phyloP scores from a whole-genome alignment of 1,139 yeast genomes.

The Sugiyamaella castrensis region DNA sequence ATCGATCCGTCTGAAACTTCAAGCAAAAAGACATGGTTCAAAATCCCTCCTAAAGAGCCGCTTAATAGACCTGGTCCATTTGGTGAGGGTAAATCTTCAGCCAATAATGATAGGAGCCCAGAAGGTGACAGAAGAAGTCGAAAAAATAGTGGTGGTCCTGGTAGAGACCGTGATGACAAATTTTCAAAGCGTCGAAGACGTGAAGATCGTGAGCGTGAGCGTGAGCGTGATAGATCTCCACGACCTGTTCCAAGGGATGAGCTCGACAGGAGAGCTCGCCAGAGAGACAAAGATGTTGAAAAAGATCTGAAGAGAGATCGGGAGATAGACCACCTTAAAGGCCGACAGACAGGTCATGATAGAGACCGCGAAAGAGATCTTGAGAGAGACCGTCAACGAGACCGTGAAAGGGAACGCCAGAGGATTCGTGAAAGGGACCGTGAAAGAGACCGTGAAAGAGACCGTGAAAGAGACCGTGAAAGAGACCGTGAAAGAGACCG shows the following conservation, averaged over 20 bases:
- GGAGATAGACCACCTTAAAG: too few relatives aligned
- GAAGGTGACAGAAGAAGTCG: neutral
- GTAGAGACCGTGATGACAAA: neutral
- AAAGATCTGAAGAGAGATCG: too few relatives aligned
- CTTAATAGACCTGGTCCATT: neutral
- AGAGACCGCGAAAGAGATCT: too few relatives aligned
- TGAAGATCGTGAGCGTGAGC: neutral
- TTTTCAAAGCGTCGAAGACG: constrained; percentile 3
- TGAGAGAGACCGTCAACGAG: too few relatives aligned
- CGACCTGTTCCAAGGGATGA: too few relatives aligned
- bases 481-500: too few relatives aligned
- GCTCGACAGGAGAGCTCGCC: too few relatives aligned
- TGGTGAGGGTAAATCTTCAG: neutral
- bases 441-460: constrained; percentile 1
- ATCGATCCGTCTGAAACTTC: too few relatives aligned
- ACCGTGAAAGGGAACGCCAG: too few relatives aligned
- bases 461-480: neutral
- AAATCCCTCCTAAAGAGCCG: constrained; percentile 5
- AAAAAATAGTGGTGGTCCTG: neutral
- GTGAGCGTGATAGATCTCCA: too few relatives aligned
- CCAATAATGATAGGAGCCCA: neutral
- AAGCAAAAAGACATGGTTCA: constrained; percentile 1
- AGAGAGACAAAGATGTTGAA: too few relatives aligned
- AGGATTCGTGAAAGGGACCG: constrained; percentile 6
- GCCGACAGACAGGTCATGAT: too few relatives aligned